Evolutionary conservation across 2,329 filamentous ascomycete species (phyloP).

Genomic region (Phialophora macrospora): DNA sequence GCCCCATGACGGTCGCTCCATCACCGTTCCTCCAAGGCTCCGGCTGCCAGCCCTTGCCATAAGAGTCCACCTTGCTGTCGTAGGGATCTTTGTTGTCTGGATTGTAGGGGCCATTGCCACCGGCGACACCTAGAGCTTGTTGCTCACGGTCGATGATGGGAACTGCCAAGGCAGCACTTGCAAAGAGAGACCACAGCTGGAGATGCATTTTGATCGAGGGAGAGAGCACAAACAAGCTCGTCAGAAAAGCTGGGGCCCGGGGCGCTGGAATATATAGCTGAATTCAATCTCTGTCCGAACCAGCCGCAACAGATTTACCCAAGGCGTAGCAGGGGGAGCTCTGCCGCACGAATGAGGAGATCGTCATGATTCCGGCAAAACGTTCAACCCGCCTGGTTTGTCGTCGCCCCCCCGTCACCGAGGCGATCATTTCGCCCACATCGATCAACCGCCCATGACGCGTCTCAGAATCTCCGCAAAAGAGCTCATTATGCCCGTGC

Average conservation of each 20-base stretch:
- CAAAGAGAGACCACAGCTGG: slow-evolving; percentile 28
- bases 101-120: slow-evolving; percentile 27
- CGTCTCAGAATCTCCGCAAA: slow-evolving; percentile 14
- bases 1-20: slow-evolving; percentile 70
- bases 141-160: slow-evolving; percentile 49
- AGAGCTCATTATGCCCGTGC: neutral
- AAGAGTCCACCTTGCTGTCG: slow-evolving; percentile 34
- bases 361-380: slow-evolving; percentile 24
- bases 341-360: slow-evolving; percentile 15
- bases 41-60: slow-evolving; percentile 48
- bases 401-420: slow-evolving; percentile 5
- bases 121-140: slow-evolving; percentile 22
- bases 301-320: slow-evolving; percentile 11
- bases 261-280: slow-evolving; percentile 16
- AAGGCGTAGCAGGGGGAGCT: neutral
- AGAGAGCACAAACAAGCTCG: slow-evolving; percentile 10
- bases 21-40: slow-evolving; percentile 67
- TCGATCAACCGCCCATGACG: slow-evolving; percentile 18
- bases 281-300: slow-evolving; percentile 1
- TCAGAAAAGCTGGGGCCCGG: slow-evolving; percentile 3
- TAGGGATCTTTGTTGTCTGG: slow-evolving; percentile 31
- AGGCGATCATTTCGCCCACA: slow-evolving; percentile 8
- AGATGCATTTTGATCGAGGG: slow-evolving; percentile 28
- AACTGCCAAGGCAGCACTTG: slow-evolving; percentile 26
- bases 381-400: slow-evolving; percentile 15